Evolutionary conservation across 2,329 filamentous ascomycete species (phyloP).

Genomic region (Venturia effusa): DNA sequence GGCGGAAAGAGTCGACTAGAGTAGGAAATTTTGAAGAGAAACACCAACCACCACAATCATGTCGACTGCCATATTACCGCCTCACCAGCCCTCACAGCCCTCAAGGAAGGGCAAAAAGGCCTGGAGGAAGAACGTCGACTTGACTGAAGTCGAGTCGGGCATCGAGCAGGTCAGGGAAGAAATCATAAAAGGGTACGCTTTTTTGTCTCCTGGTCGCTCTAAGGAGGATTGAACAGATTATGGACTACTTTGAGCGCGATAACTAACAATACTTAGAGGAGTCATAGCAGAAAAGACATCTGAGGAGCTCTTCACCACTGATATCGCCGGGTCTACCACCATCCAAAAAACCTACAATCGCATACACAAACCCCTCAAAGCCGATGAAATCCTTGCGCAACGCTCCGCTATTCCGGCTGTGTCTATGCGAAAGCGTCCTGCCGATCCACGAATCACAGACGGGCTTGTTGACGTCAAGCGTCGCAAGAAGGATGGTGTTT

Average conservation of each 20-base stretch:
- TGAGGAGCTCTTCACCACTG: conserved; percentile 74
- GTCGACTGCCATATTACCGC: conserved; percentile 30
- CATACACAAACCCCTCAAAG: conserved; percentile 67
- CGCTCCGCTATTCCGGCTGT: conserved; percentile 76
- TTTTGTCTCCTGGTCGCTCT: not conserved
- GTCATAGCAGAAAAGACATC: conserved; percentile 74
- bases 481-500: conserved; percentile 67
- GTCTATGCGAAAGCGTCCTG: conserved; percentile 63
- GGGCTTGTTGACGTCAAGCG: conserved; percentile 66
- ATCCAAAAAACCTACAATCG: conserved; percentile 56
- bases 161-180: conserved; percentile 78
- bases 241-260: not conserved
- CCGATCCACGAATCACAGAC: conserved; percentile 55
- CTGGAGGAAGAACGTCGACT: conserved; percentile 96
- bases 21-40: not conserved
- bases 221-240: not conserved
- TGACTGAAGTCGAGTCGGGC: conserved; percentile 73
- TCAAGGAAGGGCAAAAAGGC: conserved; percentile 97
- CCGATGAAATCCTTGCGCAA: conserved; percentile 80
- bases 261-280: conserved; percentile 34
- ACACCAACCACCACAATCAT: not conserved
- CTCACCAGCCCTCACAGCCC: conserved; percentile 73
- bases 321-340: conserved; percentile 58
- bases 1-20: not conserved
- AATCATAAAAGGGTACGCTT: conserved; percentile 68